phyloP scores from a whole-genome alignment of 2,329 filamentous ascomycete species.

The Aspergillus floridensis region DNA sequence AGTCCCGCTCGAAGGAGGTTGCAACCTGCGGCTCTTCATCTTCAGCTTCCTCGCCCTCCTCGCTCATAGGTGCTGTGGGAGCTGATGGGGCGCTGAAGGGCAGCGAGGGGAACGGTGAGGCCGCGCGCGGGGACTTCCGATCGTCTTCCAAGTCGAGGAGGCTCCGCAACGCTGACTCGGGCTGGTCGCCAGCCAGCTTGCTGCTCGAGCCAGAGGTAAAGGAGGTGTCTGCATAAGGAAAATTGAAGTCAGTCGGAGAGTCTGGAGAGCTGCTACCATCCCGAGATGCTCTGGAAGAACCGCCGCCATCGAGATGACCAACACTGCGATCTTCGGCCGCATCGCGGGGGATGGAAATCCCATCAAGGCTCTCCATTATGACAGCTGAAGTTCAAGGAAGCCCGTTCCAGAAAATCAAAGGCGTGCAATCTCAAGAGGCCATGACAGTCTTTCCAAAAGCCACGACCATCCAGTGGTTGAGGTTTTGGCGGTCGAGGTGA shows the following conservation, averaged over 20 bases:
- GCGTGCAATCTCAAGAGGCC: neutral
- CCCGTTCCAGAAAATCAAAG: neutral
- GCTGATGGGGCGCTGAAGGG: constrained; percentile 32
- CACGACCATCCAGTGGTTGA: neutral
- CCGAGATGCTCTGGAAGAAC: constrained; percentile 20
- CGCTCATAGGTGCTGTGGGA: constrained; percentile 27
- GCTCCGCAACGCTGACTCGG: constrained; percentile 11
- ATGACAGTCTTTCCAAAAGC: neutral
- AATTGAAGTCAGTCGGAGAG: constrained; percentile 10
- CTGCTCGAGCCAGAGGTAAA: constrained; percentile 14
- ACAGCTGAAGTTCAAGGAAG: neutral
- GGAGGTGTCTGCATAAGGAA: constrained; percentile 11
- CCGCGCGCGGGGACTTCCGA: constrained; percentile 16
- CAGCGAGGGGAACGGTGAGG: constrained; percentile 27
- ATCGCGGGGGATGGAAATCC: constrained; percentile 31
- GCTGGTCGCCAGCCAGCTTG: constrained; percentile 15
- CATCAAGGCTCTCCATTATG: constrained; percentile 42
- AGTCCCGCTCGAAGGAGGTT: constrained; percentile 46
- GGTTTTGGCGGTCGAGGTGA: neutral
- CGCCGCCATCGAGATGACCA: constrained; percentile 17
- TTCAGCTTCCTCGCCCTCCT: constrained; percentile 37
- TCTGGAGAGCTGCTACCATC: constrained; percentile 15
- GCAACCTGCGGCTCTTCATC: constrained; percentile 47
- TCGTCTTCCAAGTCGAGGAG: constrained; percentile 18
- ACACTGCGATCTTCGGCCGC: constrained; percentile 20